Conservation (phyloP, 2,329 filamentous ascomycete species). For the Drechslerella stenobrocha region DNA sequence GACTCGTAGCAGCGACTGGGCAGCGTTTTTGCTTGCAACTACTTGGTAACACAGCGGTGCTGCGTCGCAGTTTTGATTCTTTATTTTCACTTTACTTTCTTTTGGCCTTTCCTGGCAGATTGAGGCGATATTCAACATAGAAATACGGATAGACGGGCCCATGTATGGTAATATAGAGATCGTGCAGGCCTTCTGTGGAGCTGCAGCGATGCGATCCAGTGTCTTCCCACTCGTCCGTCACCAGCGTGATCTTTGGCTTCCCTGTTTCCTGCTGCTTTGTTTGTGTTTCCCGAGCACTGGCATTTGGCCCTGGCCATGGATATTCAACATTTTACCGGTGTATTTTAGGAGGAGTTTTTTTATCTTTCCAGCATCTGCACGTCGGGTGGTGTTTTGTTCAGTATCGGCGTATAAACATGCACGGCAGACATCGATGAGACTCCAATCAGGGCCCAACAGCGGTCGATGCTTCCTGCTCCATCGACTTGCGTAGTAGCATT, state of each 20-base stretch:
- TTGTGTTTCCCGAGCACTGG: conserved; percentile 3
- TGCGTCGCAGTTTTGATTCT: background rate
- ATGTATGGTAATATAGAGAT: background rate
- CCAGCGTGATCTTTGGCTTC: background rate
- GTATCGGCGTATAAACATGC: too few relatives aligned
- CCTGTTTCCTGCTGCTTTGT: conserved; percentile 5
- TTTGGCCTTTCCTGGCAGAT: conserved; percentile 11
- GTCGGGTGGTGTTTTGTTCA: too few relatives aligned
- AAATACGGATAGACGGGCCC: conserved; percentile 2
- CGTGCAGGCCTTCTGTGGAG: conserved; percentile 1
- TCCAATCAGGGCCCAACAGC: too few relatives aligned
- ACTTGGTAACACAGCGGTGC: too few relatives aligned
- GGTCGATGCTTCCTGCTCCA: too few relatives aligned
- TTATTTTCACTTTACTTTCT: conserved; percentile 3
- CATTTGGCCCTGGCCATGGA: conserved; percentile 1
- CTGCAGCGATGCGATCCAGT: conserved; percentile 2
- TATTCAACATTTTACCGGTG: conserved; percentile 47
- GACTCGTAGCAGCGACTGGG: too few relatives aligned
- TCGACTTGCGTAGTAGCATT: too few relatives aligned
- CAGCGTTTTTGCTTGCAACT: too few relatives aligned
- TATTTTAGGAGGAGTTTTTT: conserved; percentile 33
- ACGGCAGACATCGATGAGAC: too few relatives aligned
- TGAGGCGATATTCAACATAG: conserved; percentile 39
- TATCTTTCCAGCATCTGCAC: background rate
- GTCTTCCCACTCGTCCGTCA: background rate